Base-by-base conservation (phyloP, 306 rosid genomes). In the Rosa chinensis region DNA sequence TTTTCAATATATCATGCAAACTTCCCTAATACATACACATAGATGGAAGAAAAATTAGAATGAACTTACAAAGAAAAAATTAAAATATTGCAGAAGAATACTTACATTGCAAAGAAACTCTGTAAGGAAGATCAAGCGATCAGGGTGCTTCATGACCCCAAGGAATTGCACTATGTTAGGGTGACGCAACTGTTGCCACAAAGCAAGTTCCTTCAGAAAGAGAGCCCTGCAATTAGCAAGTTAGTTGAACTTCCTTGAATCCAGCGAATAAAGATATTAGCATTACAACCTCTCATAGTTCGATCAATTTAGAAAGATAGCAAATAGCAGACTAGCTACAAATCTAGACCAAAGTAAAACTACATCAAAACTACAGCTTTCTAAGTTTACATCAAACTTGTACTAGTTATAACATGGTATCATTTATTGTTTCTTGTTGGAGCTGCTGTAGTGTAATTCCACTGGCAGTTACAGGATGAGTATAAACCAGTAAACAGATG, bases 161-260 rank as follows among this genome's bases (percentile, higher is more conserved):
- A 81, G 84, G 44, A 81, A 81, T 62, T 81, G 84, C 55, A 81
- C 84, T 1, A 81, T 81, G 20, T 81, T 81, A 49, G 84, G 84
- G 80, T 81, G 84, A 42, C 84, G 84, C 68, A 81, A 47, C 47
- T 48, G 53, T 70, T 81, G 73, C 84, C 84, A 81, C 72, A 81
- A 61, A 39, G 84, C 77, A 11, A 81, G 81, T 76, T 81, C 84
- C 61, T 81, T 81, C 59, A 76, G 47, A 62, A 81, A 76, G 12
- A 68, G 8, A 62, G 4, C 45, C 73, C 84, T 81, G 78, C 20
- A 55, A 16, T 74, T 10, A 3, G 21, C 50, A 73, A 63, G 50
- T 80, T 52, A 73, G 23, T 73, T 73, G 35, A 37, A 11, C 50
- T 55, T 73, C 7, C 39, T 55, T 73, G 48, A 52, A 73, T 18